Percentiles rank a stretch among this genome's conserved stretches.
phyloP scores from a whole-genome alignment of 257 asterid species.

The Gardenia jasminoides region DNA sequence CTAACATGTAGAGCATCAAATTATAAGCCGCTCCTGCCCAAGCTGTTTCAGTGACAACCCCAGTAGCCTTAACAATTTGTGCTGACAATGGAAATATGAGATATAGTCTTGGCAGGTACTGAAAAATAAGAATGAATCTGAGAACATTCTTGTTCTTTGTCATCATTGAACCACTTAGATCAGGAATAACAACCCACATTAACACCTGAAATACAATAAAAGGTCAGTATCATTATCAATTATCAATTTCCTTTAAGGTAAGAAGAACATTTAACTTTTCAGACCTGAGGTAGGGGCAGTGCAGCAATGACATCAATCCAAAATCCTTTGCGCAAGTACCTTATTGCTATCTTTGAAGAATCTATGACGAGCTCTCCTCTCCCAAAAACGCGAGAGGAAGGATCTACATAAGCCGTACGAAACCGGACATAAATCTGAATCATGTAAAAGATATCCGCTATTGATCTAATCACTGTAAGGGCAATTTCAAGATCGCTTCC shows the following conservation, averaged over 20 bases:
- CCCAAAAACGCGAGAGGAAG: constrained; percentile 98
- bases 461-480: constrained; percentile 66
- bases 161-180: constrained; percentile 70
- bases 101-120: constrained; percentile 74
- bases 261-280: constrained; percentile 16
- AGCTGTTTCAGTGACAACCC: constrained; percentile 93
- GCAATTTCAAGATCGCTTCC: constrained; percentile 60
- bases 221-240: constrained; percentile 2
- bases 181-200: constrained; percentile 74
- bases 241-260: neutral
- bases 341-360: constrained; percentile 58
- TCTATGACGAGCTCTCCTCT: constrained; percentile 96
- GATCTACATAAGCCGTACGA: constrained; percentile 85
- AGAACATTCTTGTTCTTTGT: constrained; percentile 83
- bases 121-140: constrained; percentile 74
- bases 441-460: constrained; percentile 71
- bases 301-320: constrained; percentile 73
- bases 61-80: constrained; percentile 87
- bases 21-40: constrained; percentile 99
- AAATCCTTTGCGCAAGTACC: constrained; percentile 58
- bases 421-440: constrained; percentile 71
- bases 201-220: constrained; percentile 43
- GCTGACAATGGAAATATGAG: constrained; percentile 85
- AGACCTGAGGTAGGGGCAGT: constrained; percentile 96
- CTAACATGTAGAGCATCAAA: constrained; percentile 92